Evolutionary conservation across 495 filamentous ascomycete species (phyloP).

Genomic region (Neurospora sp.): DNA sequence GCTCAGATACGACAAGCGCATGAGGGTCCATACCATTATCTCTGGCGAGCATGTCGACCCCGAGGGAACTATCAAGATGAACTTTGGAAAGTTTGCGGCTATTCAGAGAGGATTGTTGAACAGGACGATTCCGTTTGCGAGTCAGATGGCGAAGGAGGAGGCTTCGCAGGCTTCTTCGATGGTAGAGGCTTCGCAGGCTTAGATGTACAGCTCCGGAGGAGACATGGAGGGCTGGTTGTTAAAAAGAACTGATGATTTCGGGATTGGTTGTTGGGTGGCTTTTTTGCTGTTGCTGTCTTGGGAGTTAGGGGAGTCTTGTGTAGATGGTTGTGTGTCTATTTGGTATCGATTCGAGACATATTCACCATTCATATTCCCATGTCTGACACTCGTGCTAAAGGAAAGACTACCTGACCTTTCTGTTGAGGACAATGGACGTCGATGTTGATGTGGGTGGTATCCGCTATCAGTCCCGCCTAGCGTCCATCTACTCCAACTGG

Average conservation of each 20-base stretch:
- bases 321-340: neutral
- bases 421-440: neutral
- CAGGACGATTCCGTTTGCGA: neutral
- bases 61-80: conserved; percentile 45
- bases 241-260: neutral
- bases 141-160: neutral
- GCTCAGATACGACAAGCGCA: conserved; percentile 74
- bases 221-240: neutral
- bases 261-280: neutral
- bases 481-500: neutral
- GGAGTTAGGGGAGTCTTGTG: neutral
- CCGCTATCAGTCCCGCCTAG: neutral
- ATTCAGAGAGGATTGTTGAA: conserved; percentile 30
- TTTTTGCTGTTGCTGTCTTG: neutral
- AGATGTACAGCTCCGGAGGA: neutral
- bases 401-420: neutral
- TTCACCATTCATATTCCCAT: neutral
- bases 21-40: conserved; percentile 90
- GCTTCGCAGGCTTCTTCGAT: neutral
- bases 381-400: neutral
- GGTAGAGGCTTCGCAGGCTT: neutral
- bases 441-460: neutral
- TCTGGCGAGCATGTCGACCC: conserved; percentile 72
- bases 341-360: neutral
- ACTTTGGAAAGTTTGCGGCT: conserved; percentile 43